A percentile compares a stretch with the other conserved stretches of the same genome.
These are phyloP conservation scores for Begonia masoniana DNA, from an alignment of 306 rosid genomes.

Conservation along the genomic window DNA sequence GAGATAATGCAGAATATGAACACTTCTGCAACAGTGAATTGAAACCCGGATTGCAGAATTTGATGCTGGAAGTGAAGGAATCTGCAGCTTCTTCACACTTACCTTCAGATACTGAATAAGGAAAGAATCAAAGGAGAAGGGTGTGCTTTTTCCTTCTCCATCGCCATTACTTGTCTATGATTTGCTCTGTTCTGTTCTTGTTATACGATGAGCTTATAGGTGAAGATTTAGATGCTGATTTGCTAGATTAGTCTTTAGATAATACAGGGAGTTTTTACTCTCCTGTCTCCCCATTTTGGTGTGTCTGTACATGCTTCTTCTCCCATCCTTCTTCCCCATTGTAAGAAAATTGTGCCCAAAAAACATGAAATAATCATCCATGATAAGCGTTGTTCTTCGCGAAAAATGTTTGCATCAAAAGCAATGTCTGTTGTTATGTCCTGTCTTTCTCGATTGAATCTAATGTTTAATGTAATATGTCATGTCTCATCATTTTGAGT, in stretches of 20 bases:
- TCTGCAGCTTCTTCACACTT: constrained; percentile 21
- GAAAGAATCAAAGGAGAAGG: constrained; percentile 7
- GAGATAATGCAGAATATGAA: constrained; percentile 38
- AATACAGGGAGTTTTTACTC: too few species aligned
- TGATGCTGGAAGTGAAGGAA: constrained; percentile 29
- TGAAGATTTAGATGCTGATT: background rate
- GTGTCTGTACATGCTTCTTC: too few species aligned
- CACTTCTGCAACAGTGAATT: constrained; percentile 41
- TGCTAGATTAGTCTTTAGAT: background rate
- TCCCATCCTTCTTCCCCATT: too few species aligned
- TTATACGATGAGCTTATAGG: background rate
- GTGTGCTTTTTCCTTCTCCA: constrained; percentile 9
- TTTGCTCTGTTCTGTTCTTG: background rate
- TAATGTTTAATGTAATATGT: too few species aligned
- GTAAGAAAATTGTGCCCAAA: too few species aligned
- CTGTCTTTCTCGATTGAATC: too few species aligned
- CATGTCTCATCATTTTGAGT: too few species aligned
- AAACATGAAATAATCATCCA: too few species aligned
- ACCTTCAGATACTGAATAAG: constrained; percentile 15
- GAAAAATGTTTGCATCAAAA: too few species aligned
- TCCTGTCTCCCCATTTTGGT: too few species aligned
- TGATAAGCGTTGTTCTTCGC: too few species aligned
- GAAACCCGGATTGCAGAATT: constrained; percentile 42
- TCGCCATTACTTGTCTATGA: constrained; percentile 17
- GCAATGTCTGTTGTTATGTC: too few species aligned